phyloP scores from a whole-genome alignment of 495 filamentous ascomycete species.

The Penicillium roqueforti region DNA sequence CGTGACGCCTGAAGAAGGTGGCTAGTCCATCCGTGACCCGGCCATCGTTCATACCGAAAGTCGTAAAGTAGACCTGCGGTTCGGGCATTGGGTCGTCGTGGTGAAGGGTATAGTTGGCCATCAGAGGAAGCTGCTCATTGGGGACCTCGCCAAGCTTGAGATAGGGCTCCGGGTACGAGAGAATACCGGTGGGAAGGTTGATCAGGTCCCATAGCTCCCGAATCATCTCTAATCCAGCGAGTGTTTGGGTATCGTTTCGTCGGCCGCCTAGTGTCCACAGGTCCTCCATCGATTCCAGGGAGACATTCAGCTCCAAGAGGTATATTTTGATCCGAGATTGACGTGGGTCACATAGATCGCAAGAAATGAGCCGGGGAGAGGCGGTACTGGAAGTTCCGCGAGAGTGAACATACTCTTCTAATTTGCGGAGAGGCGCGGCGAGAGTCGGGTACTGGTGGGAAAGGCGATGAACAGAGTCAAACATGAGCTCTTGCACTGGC shows the following conservation, averaged over 20 bases:
- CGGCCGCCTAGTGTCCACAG: slow-evolving; percentile 15
- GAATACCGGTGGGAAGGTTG: background rate
- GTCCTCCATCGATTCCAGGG: slow-evolving; percentile 1
- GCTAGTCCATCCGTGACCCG: slow-evolving; percentile 8
- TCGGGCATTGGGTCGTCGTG: slow-evolving; percentile 9
- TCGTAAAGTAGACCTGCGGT: slow-evolving; percentile 17
- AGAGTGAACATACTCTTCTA: slow-evolving; percentile 10
- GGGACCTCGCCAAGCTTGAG: background rate
- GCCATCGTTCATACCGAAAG: slow-evolving; percentile 10
- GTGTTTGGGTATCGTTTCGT: background rate
- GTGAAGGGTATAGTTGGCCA: slow-evolving; percentile 14
- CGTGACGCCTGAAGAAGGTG: slow-evolving; percentile 9
- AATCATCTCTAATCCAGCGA: slow-evolving; percentile 1
- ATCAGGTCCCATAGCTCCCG: slow-evolving; percentile 15
- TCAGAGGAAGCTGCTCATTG: slow-evolving; percentile 8
- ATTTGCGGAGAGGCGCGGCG: background rate
- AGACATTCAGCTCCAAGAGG: slow-evolving; percentile 5
- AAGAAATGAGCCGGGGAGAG: slow-evolving; percentile 11
- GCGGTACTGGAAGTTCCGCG: slow-evolving; percentile 2
- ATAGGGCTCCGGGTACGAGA: background rate
- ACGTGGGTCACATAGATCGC: slow-evolving; percentile 9
- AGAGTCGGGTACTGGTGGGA: background rate
- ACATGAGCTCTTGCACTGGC: slow-evolving; percentile 9
- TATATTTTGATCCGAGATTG: slow-evolving; percentile 17
- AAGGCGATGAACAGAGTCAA: background rate